These are phyloP conservation scores for Dianthus caryophyllus DNA, from an alignment of 148 eudicot genomes.

Conservation along the genomic window DNA sequence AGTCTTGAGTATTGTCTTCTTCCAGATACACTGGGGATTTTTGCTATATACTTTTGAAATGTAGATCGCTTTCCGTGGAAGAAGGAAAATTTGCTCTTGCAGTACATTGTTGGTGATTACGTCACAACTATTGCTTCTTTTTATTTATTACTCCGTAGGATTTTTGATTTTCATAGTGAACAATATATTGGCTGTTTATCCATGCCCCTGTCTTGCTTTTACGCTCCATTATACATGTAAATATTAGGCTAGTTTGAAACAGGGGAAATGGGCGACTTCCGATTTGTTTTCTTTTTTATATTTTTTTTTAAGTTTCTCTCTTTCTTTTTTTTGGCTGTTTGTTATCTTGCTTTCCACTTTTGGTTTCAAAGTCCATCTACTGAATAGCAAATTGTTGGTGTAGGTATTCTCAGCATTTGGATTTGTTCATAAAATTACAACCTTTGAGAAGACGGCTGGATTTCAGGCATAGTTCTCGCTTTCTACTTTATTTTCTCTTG, in stretches of 20 bases:
- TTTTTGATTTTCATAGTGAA: too few species aligned
- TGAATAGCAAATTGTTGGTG: constrained; percentile 26
- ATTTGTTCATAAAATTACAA: constrained; percentile 92
- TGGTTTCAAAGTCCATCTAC: constrained; percentile 1
- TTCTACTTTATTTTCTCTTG: background rate
- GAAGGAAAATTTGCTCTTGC: too few species aligned
- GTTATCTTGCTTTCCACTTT: background rate
- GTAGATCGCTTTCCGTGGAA: too few species aligned
- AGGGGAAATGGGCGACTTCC: background rate
- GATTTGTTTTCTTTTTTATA: too few species aligned
- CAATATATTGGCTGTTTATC: constrained; percentile 7
- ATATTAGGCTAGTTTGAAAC: background rate
- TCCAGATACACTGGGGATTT: too few species aligned
- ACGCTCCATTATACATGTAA: background rate
- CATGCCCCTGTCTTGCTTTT: background rate
- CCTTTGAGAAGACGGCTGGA: constrained; percentile 99
- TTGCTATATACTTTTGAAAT: too few species aligned
- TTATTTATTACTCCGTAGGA: too few species aligned
- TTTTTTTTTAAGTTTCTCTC: too few species aligned
- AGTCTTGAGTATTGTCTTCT: background rate
- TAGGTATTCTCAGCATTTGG: constrained; percentile 97
- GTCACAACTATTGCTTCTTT: too few species aligned
- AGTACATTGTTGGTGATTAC: too few species aligned
- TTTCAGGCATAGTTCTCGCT: constrained; percentile 57
- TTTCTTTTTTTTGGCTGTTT: background rate